Base-by-base conservation (phyloP, 2,329 filamentous ascomycete genomes). In the Neonectria ditissima region DNA sequence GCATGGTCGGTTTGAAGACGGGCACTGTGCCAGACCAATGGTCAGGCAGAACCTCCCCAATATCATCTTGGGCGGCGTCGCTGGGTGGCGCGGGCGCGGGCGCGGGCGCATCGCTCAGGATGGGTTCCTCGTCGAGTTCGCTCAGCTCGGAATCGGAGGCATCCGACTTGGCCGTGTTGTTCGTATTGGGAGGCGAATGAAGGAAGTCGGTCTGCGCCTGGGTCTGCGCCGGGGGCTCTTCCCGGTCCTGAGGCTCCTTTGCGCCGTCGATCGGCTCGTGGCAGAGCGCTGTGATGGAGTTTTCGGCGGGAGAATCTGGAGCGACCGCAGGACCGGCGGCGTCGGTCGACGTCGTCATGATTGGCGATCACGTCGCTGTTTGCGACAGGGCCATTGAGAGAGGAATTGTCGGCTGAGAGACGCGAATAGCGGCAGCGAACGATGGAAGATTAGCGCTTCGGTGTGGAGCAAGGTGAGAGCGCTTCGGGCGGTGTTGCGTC, bases 1-100 rank as follows among this genome's bases (percentile, higher is more conserved):
- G 87, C 93, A 97, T 97, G 63, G 91, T 95, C 79, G 96, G 96
- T 79, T 91, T 95, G 81, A 99, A 99, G 65, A 99, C 91, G 9
- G 96, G 95, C 37, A 99, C 92, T 66, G 89, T 92, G 66, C 94
- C 94, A 75, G 93, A 97, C 83, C 93, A 97, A 78, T 97, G 91
- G 76, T 94, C 93, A 1, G 95, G 95, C 50, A 90, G 83, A 58
- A 97, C 86, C 57, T 96, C 92, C 70, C 91, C 92, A 71, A 92
- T 90, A 71, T 93, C 91, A 50, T 88, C 86, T 59, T 74, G 74
- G 39, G 73, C 69, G 45, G 76, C 59, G 16, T 71, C 69, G 50
- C 55, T 56, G 32, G 73, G 68, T 44, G 55, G 59, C 60, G 57
- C 76, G 28, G 69, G 61, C 60, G 57, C 76, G 28, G 69, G 61